Evolutionary conservation across 2,329 filamentous ascomycete species (phyloP).

Genomic region (Fusarium longipes): DNA sequence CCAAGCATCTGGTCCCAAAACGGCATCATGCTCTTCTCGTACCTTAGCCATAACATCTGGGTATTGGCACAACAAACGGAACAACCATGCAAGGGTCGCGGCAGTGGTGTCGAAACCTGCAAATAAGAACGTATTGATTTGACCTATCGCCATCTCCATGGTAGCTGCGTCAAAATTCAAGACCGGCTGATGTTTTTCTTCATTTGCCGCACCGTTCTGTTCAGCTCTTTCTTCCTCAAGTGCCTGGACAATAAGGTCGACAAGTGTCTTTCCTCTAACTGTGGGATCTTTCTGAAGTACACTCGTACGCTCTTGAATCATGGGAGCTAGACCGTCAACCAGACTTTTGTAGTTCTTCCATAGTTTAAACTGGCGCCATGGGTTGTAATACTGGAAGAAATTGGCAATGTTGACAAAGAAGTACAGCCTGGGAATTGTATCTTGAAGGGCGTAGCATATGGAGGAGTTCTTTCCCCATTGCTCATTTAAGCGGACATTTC

Average conservation of each 20-base stretch:
- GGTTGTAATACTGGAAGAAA: slow-evolving; percentile 21
- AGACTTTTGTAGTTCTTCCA: slow-evolving; percentile 34
- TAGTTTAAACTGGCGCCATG: slow-evolving; percentile 34
- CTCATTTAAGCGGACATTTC: slow-evolving; percentile 27
- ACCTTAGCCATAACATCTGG: slow-evolving; percentile 48
- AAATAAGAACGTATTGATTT: slow-evolving; percentile 54
- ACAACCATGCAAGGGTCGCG: slow-evolving; percentile 51
- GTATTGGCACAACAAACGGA: slow-evolving; percentile 48
- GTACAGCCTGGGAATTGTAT: slow-evolving; percentile 20
- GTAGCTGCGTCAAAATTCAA: slow-evolving; percentile 36
- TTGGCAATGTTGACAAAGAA: slow-evolving; percentile 27
- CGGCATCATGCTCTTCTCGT: slow-evolving; percentile 52
- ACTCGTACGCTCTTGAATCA: slow-evolving; percentile 13
- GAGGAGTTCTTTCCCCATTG: slow-evolving; percentile 21
- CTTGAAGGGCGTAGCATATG: slow-evolving; percentile 14
- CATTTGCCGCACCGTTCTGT: background rate
- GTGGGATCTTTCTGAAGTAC: slow-evolving; percentile 1
- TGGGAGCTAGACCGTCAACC: slow-evolving; percentile 8
- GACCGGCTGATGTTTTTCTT: background rate
- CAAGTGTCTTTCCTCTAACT: slow-evolving; percentile 24
- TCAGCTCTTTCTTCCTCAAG: slow-evolving; percentile 21
- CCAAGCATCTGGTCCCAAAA: slow-evolving; percentile 48
- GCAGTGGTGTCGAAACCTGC: slow-evolving; percentile 55
- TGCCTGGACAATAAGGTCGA: slow-evolving; percentile 29
- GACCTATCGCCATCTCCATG: slow-evolving; percentile 46